Evolutionary conservation across 2,329 filamentous ascomycete species (phyloP).

Genomic region (Colletotrichum somersetense): DNA sequence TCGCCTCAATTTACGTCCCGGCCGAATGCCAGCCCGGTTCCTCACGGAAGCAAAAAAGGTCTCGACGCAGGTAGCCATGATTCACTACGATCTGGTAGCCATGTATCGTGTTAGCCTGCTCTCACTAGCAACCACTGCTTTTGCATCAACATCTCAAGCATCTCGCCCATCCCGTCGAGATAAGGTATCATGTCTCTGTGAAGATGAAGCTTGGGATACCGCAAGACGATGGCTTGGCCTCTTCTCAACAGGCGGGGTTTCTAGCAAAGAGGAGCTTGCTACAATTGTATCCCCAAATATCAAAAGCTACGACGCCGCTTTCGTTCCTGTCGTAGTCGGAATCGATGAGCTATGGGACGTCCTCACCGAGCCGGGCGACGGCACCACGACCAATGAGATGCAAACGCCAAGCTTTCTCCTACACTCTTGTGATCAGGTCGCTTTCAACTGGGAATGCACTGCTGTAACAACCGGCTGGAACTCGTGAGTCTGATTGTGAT

Average conservation of each 20-base stretch:
- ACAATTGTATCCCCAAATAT: conserved; percentile 13
- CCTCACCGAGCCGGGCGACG: not conserved
- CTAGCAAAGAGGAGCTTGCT: conserved; percentile 19
- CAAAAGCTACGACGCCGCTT: conserved; percentile 31
- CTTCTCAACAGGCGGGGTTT: conserved; percentile 12
- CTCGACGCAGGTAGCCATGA: not conserved
- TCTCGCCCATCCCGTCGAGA: not conserved
- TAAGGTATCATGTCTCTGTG: conserved; percentile 22
- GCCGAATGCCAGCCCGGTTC: not conserved
- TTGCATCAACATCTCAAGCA: not conserved
- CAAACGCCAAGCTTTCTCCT: conserved; percentile 18
- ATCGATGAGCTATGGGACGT: conserved; percentile 27
- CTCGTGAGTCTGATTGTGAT: not conserved
- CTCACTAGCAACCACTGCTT: not conserved
- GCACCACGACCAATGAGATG: conserved; percentile 6
- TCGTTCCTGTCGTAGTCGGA: not conserved
- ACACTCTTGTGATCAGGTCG: conserved; percentile 30
- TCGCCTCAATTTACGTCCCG: not conserved
- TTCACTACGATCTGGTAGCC: not conserved
- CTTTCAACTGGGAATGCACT: conserved; percentile 32
- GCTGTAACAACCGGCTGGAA: conserved; percentile 19
- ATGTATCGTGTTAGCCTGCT: not conserved
- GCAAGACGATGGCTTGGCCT: conserved; percentile 24
- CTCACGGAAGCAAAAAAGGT: not conserved
- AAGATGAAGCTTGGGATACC: conserved; percentile 33